Evolutionary conservation across 2,329 filamentous ascomycete genomes (phyloP), one percentile per base, ranked within the genome.

Genomic region (Aureobasidium subglaciale): DNA sequence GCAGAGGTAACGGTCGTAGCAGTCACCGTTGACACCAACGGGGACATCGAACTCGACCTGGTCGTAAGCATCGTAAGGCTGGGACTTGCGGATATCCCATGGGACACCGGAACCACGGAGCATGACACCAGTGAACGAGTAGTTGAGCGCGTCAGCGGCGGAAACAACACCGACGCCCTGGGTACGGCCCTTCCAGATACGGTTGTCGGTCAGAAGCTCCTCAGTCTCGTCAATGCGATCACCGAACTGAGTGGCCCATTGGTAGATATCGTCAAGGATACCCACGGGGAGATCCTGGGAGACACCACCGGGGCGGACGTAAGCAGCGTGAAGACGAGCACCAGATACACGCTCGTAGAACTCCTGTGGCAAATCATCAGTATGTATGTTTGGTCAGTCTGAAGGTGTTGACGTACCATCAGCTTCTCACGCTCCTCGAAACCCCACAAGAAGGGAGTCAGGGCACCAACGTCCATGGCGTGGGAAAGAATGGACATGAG

Each of bases 391-490:
- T 32, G 29, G 53, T 6, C 15, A 10, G 7, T 20, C 43, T 42
- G 38, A 25, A 41, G 20, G 27, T 16, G 35, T 25, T 16, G 29
- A 68, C 83, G 70, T 79, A 96, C 92, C 95, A 99, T 99, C 58
- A 99, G 81, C 82, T 99, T 99, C 78, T 99, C 93, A 81, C 93
- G 88, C 78, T 99, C 93, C 76, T 99, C 93, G 72, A 99, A 99
- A 59, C 93, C 93, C 93, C 93, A 99, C 77, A 99, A 74, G 82
- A 99, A 99, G 64, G 93, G 93, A 57, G 93, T 99, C 71, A 99
- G 75, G 63, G 93, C 93, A 76, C 93, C 93, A 70, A 99, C 93
- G 73, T 99, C 93, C 93, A 96, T 96, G 70, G 91, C 91, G 80
- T 97, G 92, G 56, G 92, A 95, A 61, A 97, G 77, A 57, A 99